phyloP scores from a whole-genome alignment of 2,329 filamentous ascomycete genomes.

The Colletotrichum tamarilloi region DNA sequence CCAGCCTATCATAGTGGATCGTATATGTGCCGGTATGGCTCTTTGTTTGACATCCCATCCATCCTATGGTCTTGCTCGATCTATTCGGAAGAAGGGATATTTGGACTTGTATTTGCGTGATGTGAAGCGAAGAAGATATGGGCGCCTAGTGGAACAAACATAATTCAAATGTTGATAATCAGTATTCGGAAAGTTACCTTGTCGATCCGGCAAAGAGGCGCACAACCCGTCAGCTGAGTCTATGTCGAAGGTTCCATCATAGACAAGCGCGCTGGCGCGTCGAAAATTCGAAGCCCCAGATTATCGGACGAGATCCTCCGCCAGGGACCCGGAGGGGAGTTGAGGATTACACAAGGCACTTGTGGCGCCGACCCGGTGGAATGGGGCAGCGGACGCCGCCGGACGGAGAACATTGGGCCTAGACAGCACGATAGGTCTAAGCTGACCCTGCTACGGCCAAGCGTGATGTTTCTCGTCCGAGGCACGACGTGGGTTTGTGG shows the following conservation, averaged over 20 bases:
- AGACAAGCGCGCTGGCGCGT: neutral
- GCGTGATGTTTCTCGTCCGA: neutral
- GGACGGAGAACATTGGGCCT: neutral
- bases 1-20: neutral
- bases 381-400: conserved; percentile 9
- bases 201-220: neutral
- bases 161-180: neutral
- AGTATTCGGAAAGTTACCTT: neutral
- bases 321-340: neutral
- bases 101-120: neutral
- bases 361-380: conserved; percentile 20
- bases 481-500: neutral
- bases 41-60: neutral
- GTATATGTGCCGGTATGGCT: neutral
- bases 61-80: neutral
- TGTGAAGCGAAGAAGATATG: neutral
- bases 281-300: neutral
- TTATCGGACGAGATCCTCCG: conserved; percentile 29
- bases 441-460: neutral
- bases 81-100: neutral
- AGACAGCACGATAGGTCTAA: neutral
- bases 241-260: neutral
- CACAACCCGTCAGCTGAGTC: neutral
- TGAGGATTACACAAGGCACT: conserved; percentile 23
- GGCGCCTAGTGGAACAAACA: too few species aligned